Evolutionary conservation across 2,329 filamentous ascomycete genomes (phyloP).

Genomic region (Sporothrix globosa): DNA sequence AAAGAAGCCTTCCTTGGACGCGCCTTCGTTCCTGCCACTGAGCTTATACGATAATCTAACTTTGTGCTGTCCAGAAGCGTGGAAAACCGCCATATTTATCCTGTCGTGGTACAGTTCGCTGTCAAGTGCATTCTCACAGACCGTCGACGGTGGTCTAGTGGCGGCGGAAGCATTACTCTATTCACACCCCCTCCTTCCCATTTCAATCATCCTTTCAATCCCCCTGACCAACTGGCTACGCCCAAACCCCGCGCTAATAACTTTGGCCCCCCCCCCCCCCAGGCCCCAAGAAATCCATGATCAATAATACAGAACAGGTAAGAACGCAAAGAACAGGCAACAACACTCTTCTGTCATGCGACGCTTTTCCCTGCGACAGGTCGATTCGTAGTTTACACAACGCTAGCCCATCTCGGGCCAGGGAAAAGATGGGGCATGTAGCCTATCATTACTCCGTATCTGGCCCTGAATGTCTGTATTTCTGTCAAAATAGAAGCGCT

Average conservation of each 20-base stretch:
- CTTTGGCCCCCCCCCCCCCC: conserved; percentile 27
- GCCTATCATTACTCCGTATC: not conserved
- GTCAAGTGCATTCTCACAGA: too few species aligned
- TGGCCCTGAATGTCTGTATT: not conserved
- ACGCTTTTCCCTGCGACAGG: conserved; percentile 29
- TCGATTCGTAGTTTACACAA: conserved; percentile 27
- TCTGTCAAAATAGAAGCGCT: not conserved
- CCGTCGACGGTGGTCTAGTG: not conserved
- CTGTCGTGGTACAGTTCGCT: too few species aligned
- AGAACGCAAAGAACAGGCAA: conserved; percentile 36
- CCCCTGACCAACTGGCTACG: conserved; percentile 28
- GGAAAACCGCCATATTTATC: not conserved
- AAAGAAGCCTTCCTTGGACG: not conserved
- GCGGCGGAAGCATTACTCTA: conserved; percentile 18
- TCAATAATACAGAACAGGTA: conserved; percentile 36
- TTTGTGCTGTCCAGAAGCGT: not conserved
- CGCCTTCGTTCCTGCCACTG: not conserved
- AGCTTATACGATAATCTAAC: not conserved
- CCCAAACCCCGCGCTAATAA: conserved; percentile 35
- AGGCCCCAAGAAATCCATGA: conserved; percentile 34
- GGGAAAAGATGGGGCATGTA: not conserved
- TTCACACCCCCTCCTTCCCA: conserved; percentile 29
- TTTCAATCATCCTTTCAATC: conserved; percentile 16
- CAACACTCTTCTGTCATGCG: conserved; percentile 35
- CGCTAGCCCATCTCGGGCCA: not conserved